Percentiles rank a stretch among this genome's conserved stretches.
Conservation (phyloP, 2,329 filamentous ascomycete species). For the Pseudogymnoascus sp. region DNA sequence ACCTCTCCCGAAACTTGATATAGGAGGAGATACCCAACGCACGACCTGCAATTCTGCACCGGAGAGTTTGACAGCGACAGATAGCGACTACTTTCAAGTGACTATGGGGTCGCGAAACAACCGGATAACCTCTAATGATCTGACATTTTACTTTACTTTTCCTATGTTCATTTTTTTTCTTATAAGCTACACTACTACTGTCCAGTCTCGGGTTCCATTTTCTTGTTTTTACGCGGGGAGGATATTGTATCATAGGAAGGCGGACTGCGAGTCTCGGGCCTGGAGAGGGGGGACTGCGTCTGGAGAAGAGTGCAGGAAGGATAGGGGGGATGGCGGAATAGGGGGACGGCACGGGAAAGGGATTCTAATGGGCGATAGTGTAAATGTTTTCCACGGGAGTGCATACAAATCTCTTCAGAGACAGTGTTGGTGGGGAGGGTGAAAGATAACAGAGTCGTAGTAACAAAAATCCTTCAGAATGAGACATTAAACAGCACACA, state of each 20-base stretch:
- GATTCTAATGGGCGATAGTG: constrained; percentile 6
- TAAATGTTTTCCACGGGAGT: neutral
- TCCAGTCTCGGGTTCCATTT: neutral
- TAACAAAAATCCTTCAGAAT: neutral
- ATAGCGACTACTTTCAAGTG: neutral
- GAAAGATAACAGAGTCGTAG: neutral
- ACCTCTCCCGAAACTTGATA: neutral
- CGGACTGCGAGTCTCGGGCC: too few species aligned
- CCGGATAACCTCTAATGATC: constrained; percentile 6
- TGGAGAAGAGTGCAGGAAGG: neutral
- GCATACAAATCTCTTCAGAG: neutral
- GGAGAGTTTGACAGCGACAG: neutral
- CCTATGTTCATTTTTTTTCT: neutral
- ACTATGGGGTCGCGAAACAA: neutral
- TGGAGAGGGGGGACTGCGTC: neutral
- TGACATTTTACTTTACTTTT: neutral
- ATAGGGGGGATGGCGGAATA: neutral
- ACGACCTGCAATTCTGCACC: neutral
- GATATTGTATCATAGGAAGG: neutral
- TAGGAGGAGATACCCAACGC: neutral
- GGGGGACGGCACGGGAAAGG: neutral
- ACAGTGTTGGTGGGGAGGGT: neutral
- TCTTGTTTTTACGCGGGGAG: neutral
- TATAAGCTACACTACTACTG: neutral
- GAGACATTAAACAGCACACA: neutral